Conservation (phyloP, 148 eudicot species). For the Amaranthus palmeri region DNA sequence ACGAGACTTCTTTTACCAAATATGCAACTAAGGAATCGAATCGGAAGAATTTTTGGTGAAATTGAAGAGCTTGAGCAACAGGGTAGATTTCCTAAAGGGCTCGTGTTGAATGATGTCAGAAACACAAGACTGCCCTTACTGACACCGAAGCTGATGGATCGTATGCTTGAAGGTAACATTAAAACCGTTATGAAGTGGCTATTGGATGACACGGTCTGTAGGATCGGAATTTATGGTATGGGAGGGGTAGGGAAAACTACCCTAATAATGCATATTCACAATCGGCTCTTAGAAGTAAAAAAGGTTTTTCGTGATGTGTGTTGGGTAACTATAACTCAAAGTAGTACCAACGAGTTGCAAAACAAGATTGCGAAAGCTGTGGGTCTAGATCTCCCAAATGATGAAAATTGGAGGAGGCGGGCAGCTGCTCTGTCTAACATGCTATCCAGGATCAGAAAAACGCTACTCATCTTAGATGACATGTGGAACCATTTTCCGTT, state of each 20-base stretch:
- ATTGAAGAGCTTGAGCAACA: neutral
- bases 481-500: conserved; percentile 11
- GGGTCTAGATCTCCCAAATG: conserved; percentile 3
- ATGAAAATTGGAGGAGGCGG: conserved; percentile 1
- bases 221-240: conserved; percentile 16
- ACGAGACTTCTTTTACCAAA: neutral
- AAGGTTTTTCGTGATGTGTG: neutral
- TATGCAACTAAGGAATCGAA: neutral
- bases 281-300: neutral
- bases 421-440: conserved; percentile 1
- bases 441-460: neutral
- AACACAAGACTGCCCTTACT: conserved; percentile 10
- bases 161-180: neutral
- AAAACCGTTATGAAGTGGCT: conserved; percentile 2
- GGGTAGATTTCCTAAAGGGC: conserved; percentile 11
- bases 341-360: conserved; percentile 3
- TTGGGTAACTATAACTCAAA: conserved; percentile 9
- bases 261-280: conserved; percentile 10
- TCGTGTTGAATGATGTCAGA: conserved; percentile 1
- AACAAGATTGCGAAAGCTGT: conserved; percentile 9
- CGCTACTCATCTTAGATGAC: conserved; percentile 17
- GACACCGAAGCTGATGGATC: neutral
- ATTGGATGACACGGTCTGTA: neutral
- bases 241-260: conserved; percentile 25
- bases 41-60: neutral